Percentiles rank a stretch among this genome's conserved stretches.
Evolutionary conservation across 352 stramenopile species (phyloP).

Genomic region (Phytophthora podocarpi): DNA sequence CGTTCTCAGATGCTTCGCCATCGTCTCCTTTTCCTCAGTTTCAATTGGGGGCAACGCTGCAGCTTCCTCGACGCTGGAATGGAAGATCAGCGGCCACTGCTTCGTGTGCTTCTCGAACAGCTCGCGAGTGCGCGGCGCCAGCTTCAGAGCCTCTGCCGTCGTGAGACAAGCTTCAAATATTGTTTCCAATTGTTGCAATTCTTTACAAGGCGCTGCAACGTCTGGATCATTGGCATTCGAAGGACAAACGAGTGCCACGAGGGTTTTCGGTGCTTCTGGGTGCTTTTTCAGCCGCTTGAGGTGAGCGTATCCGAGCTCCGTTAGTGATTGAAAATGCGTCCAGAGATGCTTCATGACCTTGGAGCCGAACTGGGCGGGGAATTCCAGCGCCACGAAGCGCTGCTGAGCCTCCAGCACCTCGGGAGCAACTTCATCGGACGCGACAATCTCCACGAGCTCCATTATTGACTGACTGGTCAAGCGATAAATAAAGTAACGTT

Average conservation of each 20-base stretch:
- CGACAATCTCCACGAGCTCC: constrained; percentile 51
- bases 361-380: constrained; percentile 65
- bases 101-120: constrained; percentile 66
- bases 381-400: constrained; percentile 72
- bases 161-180: constrained; percentile 57
- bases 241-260: constrained; percentile 65
- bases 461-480: constrained; percentile 17
- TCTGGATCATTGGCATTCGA: constrained; percentile 12
- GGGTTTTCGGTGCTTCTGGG: constrained; percentile 30
- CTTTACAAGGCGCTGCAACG: constrained; percentile 1
- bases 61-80: constrained; percentile 64
- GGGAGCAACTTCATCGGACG: constrained; percentile 23
- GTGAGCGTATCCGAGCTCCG: constrained; percentile 70
- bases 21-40: constrained; percentile 35
- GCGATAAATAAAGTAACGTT: too few species aligned
- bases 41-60: constrained; percentile 46
- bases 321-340: constrained; percentile 53
- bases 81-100: constrained; percentile 80
- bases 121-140: constrained; percentile 58
- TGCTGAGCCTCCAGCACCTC: constrained; percentile 55
- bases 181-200: constrained; percentile 34
- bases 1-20: constrained; percentile 32
- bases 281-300: constrained; percentile 88
- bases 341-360: constrained; percentile 70
- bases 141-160: constrained; percentile 58